Evolutionary conservation across 2,329 filamentous ascomycete genomes (phyloP).

Genomic region (Aureobasidium sp.): DNA sequence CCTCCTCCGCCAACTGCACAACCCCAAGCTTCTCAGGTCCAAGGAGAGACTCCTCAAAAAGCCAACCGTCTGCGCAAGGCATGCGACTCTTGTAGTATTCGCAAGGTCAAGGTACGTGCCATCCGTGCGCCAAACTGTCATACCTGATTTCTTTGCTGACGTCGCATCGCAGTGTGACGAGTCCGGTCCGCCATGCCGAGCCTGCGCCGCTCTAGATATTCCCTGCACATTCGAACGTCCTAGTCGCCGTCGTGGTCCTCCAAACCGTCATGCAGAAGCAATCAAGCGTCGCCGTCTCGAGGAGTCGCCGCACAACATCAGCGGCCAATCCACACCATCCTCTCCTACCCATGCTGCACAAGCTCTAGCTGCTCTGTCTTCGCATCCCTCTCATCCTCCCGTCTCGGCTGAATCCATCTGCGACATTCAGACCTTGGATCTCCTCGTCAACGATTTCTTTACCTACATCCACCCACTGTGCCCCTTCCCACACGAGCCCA

Average conservation of each 20-base stretch:
- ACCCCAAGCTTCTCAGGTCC: conserved; percentile 11
- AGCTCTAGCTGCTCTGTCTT: conserved; percentile 42
- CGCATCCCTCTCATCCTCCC: conserved; percentile 29
- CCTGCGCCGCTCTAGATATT: conserved; percentile 56
- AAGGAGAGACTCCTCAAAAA: conserved; percentile 18
- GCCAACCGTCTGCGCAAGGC: conserved; percentile 31
- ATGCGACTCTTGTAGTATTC: conserved; percentile 32
- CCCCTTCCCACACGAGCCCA: conserved; percentile 71
- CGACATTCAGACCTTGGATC: conserved; percentile 57
- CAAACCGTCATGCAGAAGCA: conserved; percentile 58
- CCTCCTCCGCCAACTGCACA: conserved; percentile 11
- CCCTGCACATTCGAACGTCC: conserved; percentile 59
- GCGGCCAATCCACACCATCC: conserved; percentile 36
- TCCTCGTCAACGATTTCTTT: conserved; percentile 73
- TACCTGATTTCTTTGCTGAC: neutral
- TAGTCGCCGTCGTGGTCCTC: conserved; percentile 55
- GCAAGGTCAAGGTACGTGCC: conserved; percentile 29
- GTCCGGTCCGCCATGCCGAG: conserved; percentile 56
- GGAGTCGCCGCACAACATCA: conserved; percentile 34
- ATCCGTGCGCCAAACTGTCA: neutral
- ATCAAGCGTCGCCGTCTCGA: conserved; percentile 51
- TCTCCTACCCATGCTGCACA: conserved; percentile 47
- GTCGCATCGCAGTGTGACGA: conserved; percentile 50
- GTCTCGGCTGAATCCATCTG: conserved; percentile 61
- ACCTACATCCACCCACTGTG: conserved; percentile 70